Percentiles rank a stretch among this genome's conserved stretches.
These are phyloP conservation scores for Salvia splendens DNA, from an alignment of 257 asterid genomes.

Conservation along the genomic window DNA sequence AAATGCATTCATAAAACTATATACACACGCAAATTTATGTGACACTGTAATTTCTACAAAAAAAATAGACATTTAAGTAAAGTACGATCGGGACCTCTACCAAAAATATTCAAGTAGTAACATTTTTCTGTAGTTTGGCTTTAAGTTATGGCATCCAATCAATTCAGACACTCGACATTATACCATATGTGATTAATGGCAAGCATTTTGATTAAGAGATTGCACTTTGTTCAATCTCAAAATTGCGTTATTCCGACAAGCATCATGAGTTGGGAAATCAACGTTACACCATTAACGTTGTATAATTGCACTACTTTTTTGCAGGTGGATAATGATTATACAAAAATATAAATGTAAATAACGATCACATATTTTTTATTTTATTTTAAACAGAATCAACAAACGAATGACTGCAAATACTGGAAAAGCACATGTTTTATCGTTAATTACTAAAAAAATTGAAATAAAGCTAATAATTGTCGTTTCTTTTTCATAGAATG, in stretches of 20 bases:
- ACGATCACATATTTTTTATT: not conserved
- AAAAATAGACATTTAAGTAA: no score
- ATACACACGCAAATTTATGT: not conserved
- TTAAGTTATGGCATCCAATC: slow-evolving; percentile 23
- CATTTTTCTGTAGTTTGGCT: not conserved
- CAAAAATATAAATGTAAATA: not conserved
- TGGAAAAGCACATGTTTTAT: not conserved
- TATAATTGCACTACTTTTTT: slow-evolving; percentile 30
- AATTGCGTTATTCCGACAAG: slow-evolving; percentile 32
- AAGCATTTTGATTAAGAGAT: slow-evolving; percentile 31
- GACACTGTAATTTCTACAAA: no score
- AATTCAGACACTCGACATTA: not conserved
- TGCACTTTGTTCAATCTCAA: slow-evolving; percentile 16
- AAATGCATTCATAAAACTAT: not conserved
- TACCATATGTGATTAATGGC: slow-evolving; percentile 8
- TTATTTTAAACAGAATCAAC: not conserved
- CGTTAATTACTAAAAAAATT: not conserved
- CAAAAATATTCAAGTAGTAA: not conserved
- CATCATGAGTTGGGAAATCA: slow-evolving; percentile 31
- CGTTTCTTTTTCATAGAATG: slow-evolving; percentile 4
- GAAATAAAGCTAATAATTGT: not conserved
- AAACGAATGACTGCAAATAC: not conserved
- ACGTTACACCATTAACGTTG: slow-evolving; percentile 21
- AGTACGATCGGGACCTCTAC: no score
- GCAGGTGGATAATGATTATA: slow-evolving; percentile 30